Base-by-base conservation (phyloP, 768 basidiomycete genomes). In the Kwoniella europaea region DNA sequence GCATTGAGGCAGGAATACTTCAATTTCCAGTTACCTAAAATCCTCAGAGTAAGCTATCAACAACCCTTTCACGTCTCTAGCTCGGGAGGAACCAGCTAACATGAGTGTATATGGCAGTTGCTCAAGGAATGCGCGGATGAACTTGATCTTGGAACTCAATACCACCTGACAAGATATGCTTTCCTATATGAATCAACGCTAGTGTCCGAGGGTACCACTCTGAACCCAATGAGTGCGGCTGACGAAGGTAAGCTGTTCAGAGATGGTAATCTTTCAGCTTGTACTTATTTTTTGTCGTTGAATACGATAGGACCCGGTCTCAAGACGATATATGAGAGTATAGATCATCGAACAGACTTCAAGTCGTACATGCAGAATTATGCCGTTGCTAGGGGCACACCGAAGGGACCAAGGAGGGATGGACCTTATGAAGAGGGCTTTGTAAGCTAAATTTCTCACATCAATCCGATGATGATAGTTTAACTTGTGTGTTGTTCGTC, bases 291-390 rank as follows among this genome's bases (percentile, higher is more conserved):
- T 24, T 53, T 15, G 12, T 55, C 4, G 5, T 43, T 24, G 4
- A 24, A 44, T 60, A 68, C 53, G 72, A 70, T 79, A 88, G 88
- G 86, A 3, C 86, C 88, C 7, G 94, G 96, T 13, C 85, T 99
- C 60, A 96, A 96, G 82, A 86, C 90, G 2, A 89, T 92, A 24
- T 90, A 91, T 68, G 95, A 98, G 82, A 88, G 89, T 5, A 97
- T 99, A 75, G 96, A 99, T 84, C 94, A 94, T 77, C 89, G 94
- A 50, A 87, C 90, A 44, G 97, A 99, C 84, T 98, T 99, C 86
- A 96, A 92, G 85, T 89, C 88, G 9, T 99, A 91, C 82, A 98
- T 99, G 95, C 93, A 97, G 81, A 94, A 97, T 81, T 99, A 96
- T 80, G 91, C 92, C 0, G 93, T 95, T 79, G 93, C 93, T 35